phyloP scores from a whole-genome alignment of 2,329 filamentous ascomycete genomes.

The Ophiognomonia clavigignenti-juglandacearum region DNA sequence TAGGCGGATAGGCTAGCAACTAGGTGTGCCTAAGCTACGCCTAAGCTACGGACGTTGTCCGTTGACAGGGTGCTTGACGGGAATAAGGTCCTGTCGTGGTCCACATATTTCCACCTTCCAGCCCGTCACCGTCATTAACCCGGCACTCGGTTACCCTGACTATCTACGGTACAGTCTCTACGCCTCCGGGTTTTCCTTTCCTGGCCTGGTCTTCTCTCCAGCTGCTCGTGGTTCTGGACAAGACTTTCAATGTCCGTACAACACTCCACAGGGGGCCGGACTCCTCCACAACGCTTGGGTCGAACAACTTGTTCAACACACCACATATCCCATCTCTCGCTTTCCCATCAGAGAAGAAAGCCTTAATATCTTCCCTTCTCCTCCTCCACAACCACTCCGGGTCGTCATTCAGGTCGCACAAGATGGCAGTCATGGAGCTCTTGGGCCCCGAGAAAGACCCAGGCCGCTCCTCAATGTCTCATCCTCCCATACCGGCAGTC shows the following conservation, averaged over 20 bases:
- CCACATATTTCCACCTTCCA: slow-evolving; percentile 5
- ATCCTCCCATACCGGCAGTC: not conserved
- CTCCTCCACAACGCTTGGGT: not conserved
- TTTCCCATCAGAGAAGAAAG: slow-evolving; percentile 5
- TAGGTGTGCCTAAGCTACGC: too few relatives aligned
- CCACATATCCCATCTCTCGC: not conserved
- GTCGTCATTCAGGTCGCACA: not conserved
- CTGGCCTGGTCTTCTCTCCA: not conserved
- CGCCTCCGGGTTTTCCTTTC: slow-evolving; percentile 3
- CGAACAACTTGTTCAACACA: slow-evolving; percentile 2
- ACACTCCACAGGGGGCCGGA: slow-evolving; percentile 1
- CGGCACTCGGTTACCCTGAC: not conserved
- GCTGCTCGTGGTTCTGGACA: not conserved
- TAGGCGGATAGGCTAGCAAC: too few relatives aligned
- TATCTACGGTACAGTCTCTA: slow-evolving; percentile 4
- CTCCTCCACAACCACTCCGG: not conserved
- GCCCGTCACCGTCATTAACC: not conserved
- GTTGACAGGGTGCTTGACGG: slow-evolving; percentile 14
- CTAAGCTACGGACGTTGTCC: slow-evolving; percentile 15
- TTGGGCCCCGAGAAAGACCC: slow-evolving; percentile 2
- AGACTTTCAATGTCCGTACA: slow-evolving; percentile 2
- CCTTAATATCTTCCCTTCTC: not conserved
- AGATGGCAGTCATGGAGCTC: slow-evolving; percentile 2
- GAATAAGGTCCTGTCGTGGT: slow-evolving; percentile 11
- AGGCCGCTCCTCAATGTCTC: not conserved